These are phyloP conservation scores for Leishmania turanica DNA, from an alignment of 208 protist species.

Conservation along the genomic window DNA sequence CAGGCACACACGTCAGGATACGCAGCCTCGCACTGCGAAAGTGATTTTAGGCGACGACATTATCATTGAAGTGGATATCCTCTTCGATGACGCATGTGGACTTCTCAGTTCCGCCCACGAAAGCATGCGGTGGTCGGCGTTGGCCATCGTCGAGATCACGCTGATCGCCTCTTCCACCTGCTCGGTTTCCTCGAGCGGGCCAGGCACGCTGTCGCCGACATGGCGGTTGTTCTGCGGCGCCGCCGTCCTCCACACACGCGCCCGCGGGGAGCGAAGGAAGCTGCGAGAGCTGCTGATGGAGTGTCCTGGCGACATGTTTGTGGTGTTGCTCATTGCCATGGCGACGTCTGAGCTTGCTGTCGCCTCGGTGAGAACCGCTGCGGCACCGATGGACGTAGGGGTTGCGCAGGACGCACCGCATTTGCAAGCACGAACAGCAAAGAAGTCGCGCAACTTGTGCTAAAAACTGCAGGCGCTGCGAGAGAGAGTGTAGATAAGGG, in stretches of 20 bases:
- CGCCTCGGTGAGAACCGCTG: neutral
- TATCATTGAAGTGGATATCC: conserved; percentile 2
- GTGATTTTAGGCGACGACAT: neutral
- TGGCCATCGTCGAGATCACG: neutral
- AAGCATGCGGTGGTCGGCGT: neutral
- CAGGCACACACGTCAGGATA: neutral
- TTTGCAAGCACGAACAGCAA: neutral
- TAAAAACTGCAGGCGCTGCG: neutral
- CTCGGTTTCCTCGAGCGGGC: neutral
- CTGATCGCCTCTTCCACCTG: neutral
- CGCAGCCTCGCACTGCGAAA: neutral
- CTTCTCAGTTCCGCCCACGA: neutral
- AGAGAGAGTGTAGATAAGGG: neutral
- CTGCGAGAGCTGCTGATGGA: neutral
- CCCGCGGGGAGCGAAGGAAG: neutral
- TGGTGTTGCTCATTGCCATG: neutral
- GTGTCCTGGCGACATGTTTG: conserved; percentile 1
- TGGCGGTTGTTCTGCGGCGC: neutral
- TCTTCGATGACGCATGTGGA: conserved; percentile 7
- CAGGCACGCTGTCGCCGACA: too few species aligned
- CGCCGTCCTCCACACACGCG: conserved; percentile 7
- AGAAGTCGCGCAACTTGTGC: neutral
- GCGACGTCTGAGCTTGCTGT: neutral
- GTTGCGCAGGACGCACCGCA: neutral
- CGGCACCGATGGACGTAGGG: neutral